Percentiles rank a stretch among this genome's conserved stretches.
Conservation (phyloP, 768 basidiomycete species). For the Mycena kentingensis region DNA sequence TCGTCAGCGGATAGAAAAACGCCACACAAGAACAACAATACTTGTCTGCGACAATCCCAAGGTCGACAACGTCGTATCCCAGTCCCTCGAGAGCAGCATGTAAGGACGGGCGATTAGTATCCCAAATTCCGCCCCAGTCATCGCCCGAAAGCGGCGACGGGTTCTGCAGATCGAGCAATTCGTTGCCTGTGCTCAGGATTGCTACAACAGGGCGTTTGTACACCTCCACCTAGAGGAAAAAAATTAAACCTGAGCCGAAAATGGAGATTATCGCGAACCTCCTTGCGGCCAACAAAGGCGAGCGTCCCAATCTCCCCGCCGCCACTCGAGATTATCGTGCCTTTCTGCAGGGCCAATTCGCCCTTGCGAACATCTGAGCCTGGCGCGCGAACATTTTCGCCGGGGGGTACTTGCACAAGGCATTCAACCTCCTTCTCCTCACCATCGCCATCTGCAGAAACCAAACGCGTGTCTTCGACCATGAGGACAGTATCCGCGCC, state of each 20-base stretch:
- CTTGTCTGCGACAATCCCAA: slow-evolving; percentile 81
- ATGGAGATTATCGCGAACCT: slow-evolving; percentile 50
- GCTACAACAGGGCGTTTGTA: slow-evolving; percentile 75
- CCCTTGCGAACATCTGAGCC: slow-evolving; percentile 75
- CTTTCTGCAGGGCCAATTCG: slow-evolving; percentile 64
- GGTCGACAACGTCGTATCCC: slow-evolving; percentile 76
- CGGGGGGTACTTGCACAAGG: slow-evolving; percentile 56
- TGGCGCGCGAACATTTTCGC: slow-evolving; percentile 73
- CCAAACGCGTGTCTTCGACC: slow-evolving; percentile 88
- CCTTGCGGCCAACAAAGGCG: slow-evolving; percentile 71
- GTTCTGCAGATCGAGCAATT: slow-evolving; percentile 65
- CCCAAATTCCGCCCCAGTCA: slow-evolving; percentile 74
- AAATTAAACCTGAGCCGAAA: background rate
- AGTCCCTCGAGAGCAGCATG: slow-evolving; percentile 67
- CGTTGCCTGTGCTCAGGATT: slow-evolving; percentile 84
- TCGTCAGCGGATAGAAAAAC: background rate
- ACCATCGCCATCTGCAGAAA: slow-evolving; percentile 47
- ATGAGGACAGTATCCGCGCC: slow-evolving; percentile 84
- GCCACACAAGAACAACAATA: slow-evolving; percentile 34
- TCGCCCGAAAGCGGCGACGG: slow-evolving; percentile 33
- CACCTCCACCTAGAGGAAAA: slow-evolving; percentile 58
- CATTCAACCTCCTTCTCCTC: slow-evolving; percentile 78
- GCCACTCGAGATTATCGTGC: slow-evolving; percentile 58
- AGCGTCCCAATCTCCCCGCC: slow-evolving; percentile 88
- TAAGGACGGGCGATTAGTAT: slow-evolving; percentile 85